These are phyloP conservation scores for Ceratocystis smalleyi DNA, from an alignment of 2,329 filamentous ascomycete genomes.

Conservation along the genomic window DNA sequence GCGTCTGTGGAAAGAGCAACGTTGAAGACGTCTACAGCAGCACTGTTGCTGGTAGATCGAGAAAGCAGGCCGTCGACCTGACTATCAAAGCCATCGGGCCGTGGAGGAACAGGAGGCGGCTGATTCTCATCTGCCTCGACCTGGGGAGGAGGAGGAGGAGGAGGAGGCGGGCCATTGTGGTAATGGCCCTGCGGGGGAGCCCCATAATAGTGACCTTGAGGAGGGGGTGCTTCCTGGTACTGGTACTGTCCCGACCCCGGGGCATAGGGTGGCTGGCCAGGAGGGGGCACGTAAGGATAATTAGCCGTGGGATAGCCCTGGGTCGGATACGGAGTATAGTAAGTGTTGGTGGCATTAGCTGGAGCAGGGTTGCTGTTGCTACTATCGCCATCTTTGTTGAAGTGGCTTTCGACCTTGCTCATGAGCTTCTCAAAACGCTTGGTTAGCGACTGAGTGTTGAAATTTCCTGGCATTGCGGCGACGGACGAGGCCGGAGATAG, in stretches of 20 bases:
- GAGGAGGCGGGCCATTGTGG: background rate
- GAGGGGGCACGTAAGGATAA: background rate
- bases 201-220: background rate
- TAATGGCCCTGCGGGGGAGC: constrained; percentile 3
- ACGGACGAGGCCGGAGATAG: background rate
- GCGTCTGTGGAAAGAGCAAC: constrained; percentile 37
- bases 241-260: constrained; percentile 6
- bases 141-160: background rate
- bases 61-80: background rate
- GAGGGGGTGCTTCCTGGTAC: constrained; percentile 10
- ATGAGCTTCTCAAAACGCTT: constrained; percentile 16
- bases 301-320: constrained; percentile 9
- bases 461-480: constrained; percentile 7
- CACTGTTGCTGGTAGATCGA: constrained; percentile 16
- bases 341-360: background rate
- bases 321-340: constrained; percentile 10
- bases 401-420: constrained; percentile 13
- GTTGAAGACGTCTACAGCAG: constrained; percentile 38
- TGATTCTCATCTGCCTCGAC: background rate
- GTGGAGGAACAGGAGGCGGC: constrained; percentile 17
- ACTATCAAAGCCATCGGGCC: constrained; percentile 4
- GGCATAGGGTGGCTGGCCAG: background rate
- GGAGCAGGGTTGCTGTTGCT: background rate
- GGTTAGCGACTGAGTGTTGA: constrained; percentile 6
- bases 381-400: background rate